These are phyloP conservation scores for Debaryomyces singareniensis DNA, from an alignment of 1,139 yeast species.

Conservation along the genomic window DNA sequence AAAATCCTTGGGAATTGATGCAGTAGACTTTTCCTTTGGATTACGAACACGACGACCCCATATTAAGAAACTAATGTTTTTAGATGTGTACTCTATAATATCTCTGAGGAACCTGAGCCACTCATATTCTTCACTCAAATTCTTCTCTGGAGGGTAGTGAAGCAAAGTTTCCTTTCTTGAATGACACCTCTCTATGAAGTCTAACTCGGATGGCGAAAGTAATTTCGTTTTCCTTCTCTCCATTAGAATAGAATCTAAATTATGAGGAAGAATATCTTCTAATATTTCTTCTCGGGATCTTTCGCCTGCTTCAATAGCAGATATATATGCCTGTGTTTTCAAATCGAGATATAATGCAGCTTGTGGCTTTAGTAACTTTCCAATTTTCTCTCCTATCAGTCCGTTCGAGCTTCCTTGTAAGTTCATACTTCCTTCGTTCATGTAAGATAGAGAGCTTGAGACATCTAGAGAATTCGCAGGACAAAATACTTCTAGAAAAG, in stretches of 20 bases:
- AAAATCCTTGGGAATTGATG: conserved; percentile 4
- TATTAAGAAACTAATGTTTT: conserved; percentile 63
- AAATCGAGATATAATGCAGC: conserved; percentile 75
- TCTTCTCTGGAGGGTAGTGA: conserved; percentile 34
- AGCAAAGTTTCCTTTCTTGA: conserved; percentile 60
- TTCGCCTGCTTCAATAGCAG: conserved; percentile 75
- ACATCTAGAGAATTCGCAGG: conserved; percentile 49
- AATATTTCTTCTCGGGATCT: conserved; percentile 62
- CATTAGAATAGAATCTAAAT: conserved; percentile 43
- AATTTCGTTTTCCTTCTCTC: conserved; percentile 18
- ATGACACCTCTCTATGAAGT: conserved; percentile 64
- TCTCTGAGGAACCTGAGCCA: conserved; percentile 45
- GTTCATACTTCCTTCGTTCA: conserved; percentile 28
- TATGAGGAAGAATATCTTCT: conserved; percentile 69
- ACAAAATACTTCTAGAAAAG: conserved; percentile 78
- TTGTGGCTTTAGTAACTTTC: conserved; percentile 70
- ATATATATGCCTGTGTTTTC: conserved; percentile 91
- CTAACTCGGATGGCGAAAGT: conserved; percentile 64
- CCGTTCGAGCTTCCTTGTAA: conserved; percentile 25
- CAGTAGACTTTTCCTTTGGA: conserved; percentile 8
- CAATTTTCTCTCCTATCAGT: conserved; percentile 35
- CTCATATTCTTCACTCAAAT: conserved; percentile 31
- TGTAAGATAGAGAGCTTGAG: conserved; percentile 32
- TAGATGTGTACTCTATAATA: conserved; percentile 69
- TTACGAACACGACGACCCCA: conserved; percentile 59